Base-by-base conservation (phyloP, 257 asterid genomes). In the Nicotiana obtusifolia region DNA sequence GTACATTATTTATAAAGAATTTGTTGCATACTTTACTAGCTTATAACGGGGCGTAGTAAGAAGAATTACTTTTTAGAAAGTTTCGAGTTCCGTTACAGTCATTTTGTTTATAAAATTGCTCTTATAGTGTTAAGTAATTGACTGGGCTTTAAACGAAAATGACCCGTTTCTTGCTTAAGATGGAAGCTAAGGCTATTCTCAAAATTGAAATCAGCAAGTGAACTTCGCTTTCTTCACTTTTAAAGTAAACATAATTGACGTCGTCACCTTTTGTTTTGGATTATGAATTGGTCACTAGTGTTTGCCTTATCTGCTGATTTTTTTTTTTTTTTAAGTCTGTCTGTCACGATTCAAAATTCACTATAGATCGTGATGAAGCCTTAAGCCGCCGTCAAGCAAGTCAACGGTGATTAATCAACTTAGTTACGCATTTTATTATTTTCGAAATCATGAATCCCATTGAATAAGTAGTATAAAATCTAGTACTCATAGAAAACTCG, bases 211-310 rank as follows among this genome's bases (percentile, higher is more conserved):
- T 52, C 13, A 35, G 80, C 64, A 76, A 54, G 7, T 37, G 52
- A 80, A 77, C 79, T 66, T 66, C 75, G 82, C 83, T 69, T 56
- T 60, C 67, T 80, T 68, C 69, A 24, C 75, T 80, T 67, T 17
- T 11, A 19, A 77, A 28, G 28, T 37, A 57, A 57, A 49, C 49
- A 28, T 76, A 8, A 37, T 37, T 75, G 59, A 53, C 82, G 16
- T 64, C 11, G 47, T 65, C 24, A 65, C 22, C 15, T 65, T 15
- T 64, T 64, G 73, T 30, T 26, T 65, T 20, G 7, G 73, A 15
- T 66, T 31, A 31, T 66, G 13, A 66, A 66, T 2, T 66, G 4
- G 75, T 31, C 52, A 0, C 75, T 56, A 17, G 6, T 16, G 5
- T 31, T 66, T 66, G 52, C 73, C 53, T 66, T 31, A 66, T 66